Percentiles rank a stretch among this genome's conserved stretches.
Conservation (phyloP, 2,329 filamentous ascomycete species). For the Stylonectria norvegica region DNA sequence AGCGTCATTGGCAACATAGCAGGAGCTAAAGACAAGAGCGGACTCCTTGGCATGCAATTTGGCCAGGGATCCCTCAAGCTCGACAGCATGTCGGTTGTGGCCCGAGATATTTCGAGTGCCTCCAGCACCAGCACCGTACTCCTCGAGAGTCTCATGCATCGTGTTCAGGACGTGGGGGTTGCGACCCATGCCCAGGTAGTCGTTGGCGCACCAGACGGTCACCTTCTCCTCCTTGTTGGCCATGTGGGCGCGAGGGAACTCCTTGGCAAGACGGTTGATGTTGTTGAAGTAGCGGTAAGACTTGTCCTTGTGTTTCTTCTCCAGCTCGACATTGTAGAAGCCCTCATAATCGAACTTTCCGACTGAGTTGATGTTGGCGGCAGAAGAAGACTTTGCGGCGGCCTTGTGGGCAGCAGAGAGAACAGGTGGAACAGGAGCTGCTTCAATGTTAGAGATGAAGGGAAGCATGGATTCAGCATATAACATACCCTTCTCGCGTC, state of each 20-base stretch:
- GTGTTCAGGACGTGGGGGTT: conserved; percentile 80
- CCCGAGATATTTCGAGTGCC: conserved; percentile 97
- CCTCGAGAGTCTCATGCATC: conserved; percentile 94
- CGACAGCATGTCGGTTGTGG: conserved; percentile 91
- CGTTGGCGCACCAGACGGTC: conserved; percentile 98
- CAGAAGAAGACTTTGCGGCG: conserved; percentile 21
- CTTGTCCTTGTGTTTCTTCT: conserved; percentile 99
- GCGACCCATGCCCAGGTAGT: conserved; percentile 96
- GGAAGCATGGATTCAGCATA: neutral
- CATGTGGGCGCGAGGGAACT: conserved; percentile 95
- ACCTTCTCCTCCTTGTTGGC: conserved; percentile 77
- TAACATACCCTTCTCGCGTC: conserved; percentile 50
- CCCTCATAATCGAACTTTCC: conserved; percentile 83
- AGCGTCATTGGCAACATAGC: conserved; percentile 97
- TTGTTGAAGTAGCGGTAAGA: conserved; percentile 99
- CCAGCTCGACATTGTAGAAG: conserved; percentile 84
- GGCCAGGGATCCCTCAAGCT: conserved; percentile 76
- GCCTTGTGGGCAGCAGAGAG: conserved; percentile 21
- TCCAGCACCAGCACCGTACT: conserved; percentile 90
- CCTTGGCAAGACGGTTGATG: conserved; percentile 95
- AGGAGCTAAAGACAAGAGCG: conserved; percentile 92
- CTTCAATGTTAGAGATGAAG: conserved; percentile 9
- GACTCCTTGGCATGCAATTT: conserved; percentile 89
- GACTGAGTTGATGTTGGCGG: conserved; percentile 27
- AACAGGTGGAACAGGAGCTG: conserved; percentile 24